Conservation (phyloP, 2,329 filamentous ascomycete species). For the Talaromyces sp. region DNA sequence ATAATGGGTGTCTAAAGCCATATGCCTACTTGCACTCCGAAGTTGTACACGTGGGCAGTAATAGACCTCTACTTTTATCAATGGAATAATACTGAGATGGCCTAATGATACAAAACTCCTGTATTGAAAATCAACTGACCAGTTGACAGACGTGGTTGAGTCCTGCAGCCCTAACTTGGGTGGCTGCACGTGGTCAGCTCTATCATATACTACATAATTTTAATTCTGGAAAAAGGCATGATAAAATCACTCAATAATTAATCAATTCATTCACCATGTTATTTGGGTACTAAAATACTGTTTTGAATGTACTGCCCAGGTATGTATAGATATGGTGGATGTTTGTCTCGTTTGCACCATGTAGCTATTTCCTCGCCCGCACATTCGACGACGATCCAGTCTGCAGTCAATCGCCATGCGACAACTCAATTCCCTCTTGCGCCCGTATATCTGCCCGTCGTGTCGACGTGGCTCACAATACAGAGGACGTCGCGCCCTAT, state of each 20-base stretch:
- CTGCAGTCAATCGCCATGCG: neutral
- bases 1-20: too few species aligned
- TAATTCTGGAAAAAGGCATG: neutral
- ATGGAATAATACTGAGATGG: too few species aligned
- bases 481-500: constrained; percentile 24
- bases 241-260: neutral
- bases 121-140: neutral
- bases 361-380: neutral
- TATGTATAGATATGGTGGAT: neutral
- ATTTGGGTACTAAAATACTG: neutral
- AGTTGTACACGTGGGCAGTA: too few species aligned
- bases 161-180: neutral
- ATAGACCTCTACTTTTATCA: too few species aligned
- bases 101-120: too few species aligned
- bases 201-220: neutral
- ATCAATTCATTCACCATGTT: neutral
- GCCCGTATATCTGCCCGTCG: constrained; percentile 36
- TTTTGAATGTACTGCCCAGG: neutral
- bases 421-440: constrained; percentile 17
- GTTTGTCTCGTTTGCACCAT: neutral
- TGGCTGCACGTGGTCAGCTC: neutral
- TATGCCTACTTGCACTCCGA: too few species aligned
- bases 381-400: constrained; percentile 9
- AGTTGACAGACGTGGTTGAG: neutral
- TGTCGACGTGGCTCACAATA: constrained; percentile 25